Evolutionary conservation across 768 basidiomycete species (phyloP).

Genomic region (Rhodosporidiobolus odoratus): DNA sequence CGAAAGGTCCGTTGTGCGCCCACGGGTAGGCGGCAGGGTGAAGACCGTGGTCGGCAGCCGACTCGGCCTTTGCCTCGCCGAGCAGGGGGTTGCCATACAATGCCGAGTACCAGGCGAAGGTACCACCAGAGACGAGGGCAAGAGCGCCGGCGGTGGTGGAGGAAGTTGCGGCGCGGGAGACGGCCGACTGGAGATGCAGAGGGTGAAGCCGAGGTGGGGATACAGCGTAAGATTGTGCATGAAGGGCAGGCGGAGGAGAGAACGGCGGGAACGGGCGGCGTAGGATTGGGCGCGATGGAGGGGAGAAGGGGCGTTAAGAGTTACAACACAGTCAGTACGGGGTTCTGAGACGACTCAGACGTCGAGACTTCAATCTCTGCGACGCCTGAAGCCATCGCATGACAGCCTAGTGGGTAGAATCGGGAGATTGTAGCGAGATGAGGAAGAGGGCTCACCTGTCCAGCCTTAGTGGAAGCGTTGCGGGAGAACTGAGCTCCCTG

Average conservation of each 20-base stretch:
- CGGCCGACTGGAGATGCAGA: slow-evolving; percentile 1
- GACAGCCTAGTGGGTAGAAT: neutral
- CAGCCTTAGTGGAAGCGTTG: slow-evolving; percentile 13
- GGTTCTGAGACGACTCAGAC: too few relatives aligned
- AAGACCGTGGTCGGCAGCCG: slow-evolving; percentile 86
- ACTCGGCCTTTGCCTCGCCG: slow-evolving; percentile 85
- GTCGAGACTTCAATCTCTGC: too few relatives aligned
- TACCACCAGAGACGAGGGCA: slow-evolving; percentile 62
- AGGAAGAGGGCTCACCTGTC: slow-evolving; percentile 6
- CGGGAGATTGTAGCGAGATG: neutral
- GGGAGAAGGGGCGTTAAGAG: neutral
- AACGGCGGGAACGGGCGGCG: slow-evolving; percentile 9
- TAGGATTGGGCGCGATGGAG: slow-evolving; percentile 18
- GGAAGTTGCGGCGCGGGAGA: slow-evolving; percentile 16
- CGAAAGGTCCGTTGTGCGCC: slow-evolving; percentile 79
- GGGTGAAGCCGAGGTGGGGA: neutral
- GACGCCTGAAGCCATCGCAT: too few relatives aligned
- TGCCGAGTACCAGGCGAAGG: slow-evolving; percentile 94
- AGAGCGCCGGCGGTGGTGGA: slow-evolving; percentile 21
- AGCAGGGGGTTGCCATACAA: slow-evolving; percentile 90
- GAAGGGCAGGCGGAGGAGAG: neutral
- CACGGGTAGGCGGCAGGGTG: slow-evolving; percentile 83
- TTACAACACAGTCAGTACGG: neutral
- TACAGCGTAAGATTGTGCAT: neutral
- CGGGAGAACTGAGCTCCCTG: slow-evolving; percentile 2